Evolutionary conservation across 2,329 filamentous ascomycete species (phyloP).

Genomic region (Pezicula neosporulosa): DNA sequence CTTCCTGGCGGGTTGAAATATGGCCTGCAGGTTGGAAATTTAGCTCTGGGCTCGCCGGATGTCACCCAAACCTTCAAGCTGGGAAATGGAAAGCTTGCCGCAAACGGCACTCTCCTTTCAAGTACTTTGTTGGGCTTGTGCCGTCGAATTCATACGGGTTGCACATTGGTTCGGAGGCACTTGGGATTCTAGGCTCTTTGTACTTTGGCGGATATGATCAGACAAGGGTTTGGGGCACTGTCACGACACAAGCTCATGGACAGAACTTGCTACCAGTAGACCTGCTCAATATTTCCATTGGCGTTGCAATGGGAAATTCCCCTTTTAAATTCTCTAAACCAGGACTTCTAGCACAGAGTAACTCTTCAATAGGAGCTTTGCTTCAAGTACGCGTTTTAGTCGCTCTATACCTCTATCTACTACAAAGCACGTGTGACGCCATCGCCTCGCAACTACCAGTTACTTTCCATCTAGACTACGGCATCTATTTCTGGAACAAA

Average conservation of each 20-base stretch:
- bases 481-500: constrained; percentile 33
- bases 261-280: constrained; percentile 14
- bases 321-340: constrained; percentile 13
- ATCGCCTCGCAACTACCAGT: constrained; percentile 30
- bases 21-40: constrained; percentile 10
- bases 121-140: constrained; percentile 1
- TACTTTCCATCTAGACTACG: constrained; percentile 20
- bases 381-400: constrained; percentile 9
- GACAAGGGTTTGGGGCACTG: constrained; percentile 9
- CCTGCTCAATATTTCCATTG: constrained; percentile 17
- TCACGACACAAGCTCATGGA: constrained; percentile 8
- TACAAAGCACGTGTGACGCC: constrained; percentile 29
- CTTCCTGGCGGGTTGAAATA: constrained; percentile 15
- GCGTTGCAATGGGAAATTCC: constrained; percentile 11
- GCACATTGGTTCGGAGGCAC: constrained; percentile 15
- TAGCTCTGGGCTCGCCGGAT: constrained; percentile 11
- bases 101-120: constrained; percentile 12
- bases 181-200: constrained; percentile 14
- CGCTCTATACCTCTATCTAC: constrained; percentile 30
- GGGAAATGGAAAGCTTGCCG: not conserved
- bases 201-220: constrained; percentile 19
- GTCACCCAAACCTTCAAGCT: constrained; percentile 12
- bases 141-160: constrained; percentile 21
- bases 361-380: constrained; percentile 8
- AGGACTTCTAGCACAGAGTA: constrained; percentile 12